phyloP scores from a whole-genome alignment of 1,139 yeast species.

The Pichia sp. region DNA sequence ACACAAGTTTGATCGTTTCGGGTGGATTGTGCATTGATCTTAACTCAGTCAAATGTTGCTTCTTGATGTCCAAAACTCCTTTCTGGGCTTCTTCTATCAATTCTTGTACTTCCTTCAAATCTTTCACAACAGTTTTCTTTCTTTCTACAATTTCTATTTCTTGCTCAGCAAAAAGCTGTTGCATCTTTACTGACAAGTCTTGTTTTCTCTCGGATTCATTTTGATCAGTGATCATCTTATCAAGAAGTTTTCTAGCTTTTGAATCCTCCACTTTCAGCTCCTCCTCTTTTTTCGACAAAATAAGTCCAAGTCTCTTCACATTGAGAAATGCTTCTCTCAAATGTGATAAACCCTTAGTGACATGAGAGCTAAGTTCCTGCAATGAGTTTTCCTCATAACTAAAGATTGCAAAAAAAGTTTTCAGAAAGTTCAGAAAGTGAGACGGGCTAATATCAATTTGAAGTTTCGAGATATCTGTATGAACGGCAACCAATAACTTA shows the following conservation, averaged over 20 bases:
- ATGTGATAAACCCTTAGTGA: conserved; percentile 69
- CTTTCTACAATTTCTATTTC: conserved; percentile 60
- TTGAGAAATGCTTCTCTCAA: conserved; percentile 73
- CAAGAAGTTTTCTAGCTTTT: conserved; percentile 69
- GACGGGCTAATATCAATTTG: conserved; percentile 41
- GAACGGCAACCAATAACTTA: conserved; percentile 47
- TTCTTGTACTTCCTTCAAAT: conserved; percentile 76
- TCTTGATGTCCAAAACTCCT: conserved; percentile 88
- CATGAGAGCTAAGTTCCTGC: conserved; percentile 69
- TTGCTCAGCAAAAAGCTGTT: conserved; percentile 64
- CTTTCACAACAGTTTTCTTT: conserved; percentile 52
- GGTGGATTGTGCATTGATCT: conserved; percentile 93
- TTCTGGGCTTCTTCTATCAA: conserved; percentile 77
- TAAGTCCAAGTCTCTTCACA: conserved; percentile 57
- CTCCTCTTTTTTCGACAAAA: conserved; percentile 51
- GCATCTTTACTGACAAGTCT: conserved; percentile 79
- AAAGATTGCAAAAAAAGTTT: conserved; percentile 46
- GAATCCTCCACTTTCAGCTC: conserved; percentile 52
- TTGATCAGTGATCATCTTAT: conserved; percentile 79
- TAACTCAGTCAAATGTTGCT: conserved; percentile 85
- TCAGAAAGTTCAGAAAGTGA: conserved; percentile 50
- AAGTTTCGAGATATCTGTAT: conserved; percentile 25
- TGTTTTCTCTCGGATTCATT: conserved; percentile 89
- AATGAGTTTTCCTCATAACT: conserved; percentile 43
- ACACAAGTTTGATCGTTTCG: conserved; percentile 73